Conservation (phyloP, 139 green algal species). For the Volvox africanus region DNA sequence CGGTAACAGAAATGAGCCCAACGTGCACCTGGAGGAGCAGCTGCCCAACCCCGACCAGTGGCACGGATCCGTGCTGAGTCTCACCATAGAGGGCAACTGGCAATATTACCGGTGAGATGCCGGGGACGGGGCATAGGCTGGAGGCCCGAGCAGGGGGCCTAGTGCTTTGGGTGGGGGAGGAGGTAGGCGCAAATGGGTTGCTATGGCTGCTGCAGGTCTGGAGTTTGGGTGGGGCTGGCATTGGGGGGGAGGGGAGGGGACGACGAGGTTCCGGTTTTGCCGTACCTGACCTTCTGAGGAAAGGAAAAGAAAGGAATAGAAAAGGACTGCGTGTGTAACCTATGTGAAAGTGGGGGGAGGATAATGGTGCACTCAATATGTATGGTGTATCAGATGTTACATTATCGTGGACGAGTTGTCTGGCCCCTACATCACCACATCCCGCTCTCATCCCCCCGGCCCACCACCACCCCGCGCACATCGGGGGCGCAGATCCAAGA, state of each 20-base stretch:
- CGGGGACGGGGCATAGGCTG: too few species aligned
- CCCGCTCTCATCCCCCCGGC: not conserved
- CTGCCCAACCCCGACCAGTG: constrained; percentile 83
- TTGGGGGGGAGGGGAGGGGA: not conserved
- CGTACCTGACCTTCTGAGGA: too few species aligned
- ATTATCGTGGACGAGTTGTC: too few species aligned
- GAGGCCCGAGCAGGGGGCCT: not conserved
- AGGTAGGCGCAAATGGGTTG: too few species aligned
- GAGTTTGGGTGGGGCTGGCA: too few species aligned
- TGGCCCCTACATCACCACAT: not conserved
- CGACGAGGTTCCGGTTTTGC: not conserved
- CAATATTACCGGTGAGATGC: constrained; percentile 72
- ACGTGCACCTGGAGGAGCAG: constrained; percentile 84
- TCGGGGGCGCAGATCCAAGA: constrained; percentile 49
- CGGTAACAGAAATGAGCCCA: constrained; percentile 95
- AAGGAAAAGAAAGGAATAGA: too few species aligned
- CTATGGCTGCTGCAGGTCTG: too few species aligned
- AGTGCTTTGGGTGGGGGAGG: not conserved
- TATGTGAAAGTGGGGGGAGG: too few species aligned
- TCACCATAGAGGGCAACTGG: constrained; percentile 96
- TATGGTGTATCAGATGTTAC: too few species aligned
- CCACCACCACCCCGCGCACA: too few species aligned
- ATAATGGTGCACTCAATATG: too few species aligned
- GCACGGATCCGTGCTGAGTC: constrained; percentile 85
- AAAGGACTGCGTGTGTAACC: too few species aligned